phyloP scores from a whole-genome alignment of 805 yeast species.

The Yarrowia phangngaensis region DNA sequence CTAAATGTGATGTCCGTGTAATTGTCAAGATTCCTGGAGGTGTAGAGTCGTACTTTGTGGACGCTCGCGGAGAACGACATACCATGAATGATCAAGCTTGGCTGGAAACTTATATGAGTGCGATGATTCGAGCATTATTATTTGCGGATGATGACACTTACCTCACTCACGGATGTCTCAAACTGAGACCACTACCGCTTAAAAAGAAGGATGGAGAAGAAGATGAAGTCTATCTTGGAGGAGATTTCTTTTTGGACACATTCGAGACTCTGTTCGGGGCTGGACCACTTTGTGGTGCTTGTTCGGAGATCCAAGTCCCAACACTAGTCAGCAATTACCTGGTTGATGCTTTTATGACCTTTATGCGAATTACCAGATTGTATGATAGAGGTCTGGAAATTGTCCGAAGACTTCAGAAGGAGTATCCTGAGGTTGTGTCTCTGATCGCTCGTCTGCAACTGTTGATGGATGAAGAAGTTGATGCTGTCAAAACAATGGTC shows the following conservation, averaged over 20 bases:
- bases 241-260: slow-evolving; percentile 55
- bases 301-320: slow-evolving; percentile 66
- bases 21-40: slow-evolving; percentile 54
- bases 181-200: slow-evolving; percentile 63
- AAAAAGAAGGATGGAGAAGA: slow-evolving; percentile 11
- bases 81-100: slow-evolving; percentile 39
- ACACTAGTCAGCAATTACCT: slow-evolving; percentile 61
- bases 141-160: slow-evolving; percentile 76
- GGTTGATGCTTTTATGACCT: slow-evolving; percentile 67
- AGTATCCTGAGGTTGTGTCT: slow-evolving; percentile 52
- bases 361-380: slow-evolving; percentile 60
- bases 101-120: slow-evolving; percentile 56
- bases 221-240: slow-evolving; percentile 32
- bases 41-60: slow-evolving; percentile 41
- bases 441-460: slow-evolving; percentile 46
- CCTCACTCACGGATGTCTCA: slow-evolving; percentile 77
- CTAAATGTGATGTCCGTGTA: slow-evolving; percentile 69
- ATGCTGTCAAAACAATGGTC: slow-evolving; percentile 48
- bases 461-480: slow-evolving; percentile 45
- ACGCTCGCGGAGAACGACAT: slow-evolving; percentile 42
- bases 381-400: slow-evolving; percentile 60
- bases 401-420: slow-evolving; percentile 49
- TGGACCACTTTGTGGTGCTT: slow-evolving; percentile 66
- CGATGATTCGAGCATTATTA: slow-evolving; percentile 69
- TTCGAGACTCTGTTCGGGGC: slow-evolving; percentile 62